These are phyloP conservation scores for Capsicum rhomboideum DNA, from an alignment of 257 asterid genomes.

Conservation along the genomic window DNA sequence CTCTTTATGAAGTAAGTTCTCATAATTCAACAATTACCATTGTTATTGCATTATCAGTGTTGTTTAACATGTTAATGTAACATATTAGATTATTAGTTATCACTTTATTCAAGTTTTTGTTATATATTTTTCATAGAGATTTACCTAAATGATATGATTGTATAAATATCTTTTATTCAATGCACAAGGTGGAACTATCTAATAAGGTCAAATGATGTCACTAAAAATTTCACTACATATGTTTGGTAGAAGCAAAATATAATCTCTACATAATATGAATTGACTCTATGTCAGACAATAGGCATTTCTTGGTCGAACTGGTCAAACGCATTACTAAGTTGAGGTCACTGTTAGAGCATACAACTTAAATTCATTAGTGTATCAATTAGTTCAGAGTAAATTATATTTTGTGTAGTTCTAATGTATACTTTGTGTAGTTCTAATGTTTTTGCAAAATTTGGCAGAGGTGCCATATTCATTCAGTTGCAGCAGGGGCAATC, in stretches of 20 bases:
- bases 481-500: slow-evolving; percentile 33
- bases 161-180: too few species aligned
- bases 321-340: too few species aligned
- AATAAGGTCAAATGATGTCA: too few species aligned
- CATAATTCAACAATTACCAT: not conserved
- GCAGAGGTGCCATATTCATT: slow-evolving; percentile 37
- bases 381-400: not conserved
- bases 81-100: not conserved
- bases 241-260: too few species aligned
- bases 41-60: not conserved
- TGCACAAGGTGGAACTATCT: too few species aligned
- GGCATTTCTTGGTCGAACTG: too few species aligned
- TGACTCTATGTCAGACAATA: too few species aligned
- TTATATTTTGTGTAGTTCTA: not conserved
- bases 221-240: too few species aligned
- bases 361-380: not conserved
- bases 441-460: not conserved
- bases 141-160: too few species aligned
- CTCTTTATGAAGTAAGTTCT: slow-evolving; percentile 41
- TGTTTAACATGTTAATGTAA: not conserved
- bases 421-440: too few species aligned
- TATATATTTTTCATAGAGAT: not conserved
- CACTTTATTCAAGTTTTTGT: not conserved
- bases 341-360: too few species aligned
- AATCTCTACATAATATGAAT: too few species aligned